These are phyloP conservation scores for Hypoxylon sp. DNA, from an alignment of 2,329 filamentous ascomycete genomes.

Conservation along the genomic window DNA sequence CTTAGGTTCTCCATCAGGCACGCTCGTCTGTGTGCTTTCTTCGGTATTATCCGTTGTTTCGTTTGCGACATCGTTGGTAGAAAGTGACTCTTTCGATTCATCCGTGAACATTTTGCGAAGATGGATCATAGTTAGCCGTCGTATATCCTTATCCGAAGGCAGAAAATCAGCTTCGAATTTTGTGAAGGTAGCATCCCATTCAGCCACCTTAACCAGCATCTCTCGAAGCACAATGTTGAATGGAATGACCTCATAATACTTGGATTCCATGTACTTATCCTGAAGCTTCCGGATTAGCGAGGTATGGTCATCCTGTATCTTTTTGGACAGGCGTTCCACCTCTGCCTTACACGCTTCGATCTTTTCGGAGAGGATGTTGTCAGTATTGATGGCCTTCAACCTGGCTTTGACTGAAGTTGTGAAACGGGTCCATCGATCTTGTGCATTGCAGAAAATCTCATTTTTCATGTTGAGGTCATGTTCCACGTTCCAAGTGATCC, in stretches of 20 bases:
- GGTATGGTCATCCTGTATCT: constrained; percentile 85
- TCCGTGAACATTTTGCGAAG: constrained; percentile 95
- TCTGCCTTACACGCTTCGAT: constrained; percentile 84
- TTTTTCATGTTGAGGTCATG: constrained; percentile 94
- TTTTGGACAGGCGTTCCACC: constrained; percentile 81
- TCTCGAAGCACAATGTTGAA: constrained; percentile 89
- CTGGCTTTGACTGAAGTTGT: constrained; percentile 87
- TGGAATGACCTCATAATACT: constrained; percentile 96
- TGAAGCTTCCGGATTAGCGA: constrained; percentile 82
- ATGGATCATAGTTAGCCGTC: constrained; percentile 90
- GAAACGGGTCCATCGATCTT: constrained; percentile 86
- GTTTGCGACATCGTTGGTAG: constrained; percentile 74
- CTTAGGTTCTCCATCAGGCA: constrained; percentile 42
- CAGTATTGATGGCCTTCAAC: constrained; percentile 88
- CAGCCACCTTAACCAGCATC: constrained; percentile 91
- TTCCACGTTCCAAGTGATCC: constrained; percentile 98
- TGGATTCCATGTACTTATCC: constrained; percentile 90
- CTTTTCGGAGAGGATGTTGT: constrained; percentile 90
- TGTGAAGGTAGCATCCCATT: constrained; percentile 91
- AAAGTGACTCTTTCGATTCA: constrained; percentile 81
- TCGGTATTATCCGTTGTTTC: constrained; percentile 67
- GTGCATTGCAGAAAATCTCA: constrained; percentile 84
- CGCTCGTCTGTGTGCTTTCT: constrained; percentile 56
- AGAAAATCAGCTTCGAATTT: constrained; percentile 95
- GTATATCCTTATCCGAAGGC: constrained; percentile 94